Evolutionary conservation across 2,329 filamentous ascomycete genomes (phyloP).

Genomic region (Cordyceps cateniannulata): DNA sequence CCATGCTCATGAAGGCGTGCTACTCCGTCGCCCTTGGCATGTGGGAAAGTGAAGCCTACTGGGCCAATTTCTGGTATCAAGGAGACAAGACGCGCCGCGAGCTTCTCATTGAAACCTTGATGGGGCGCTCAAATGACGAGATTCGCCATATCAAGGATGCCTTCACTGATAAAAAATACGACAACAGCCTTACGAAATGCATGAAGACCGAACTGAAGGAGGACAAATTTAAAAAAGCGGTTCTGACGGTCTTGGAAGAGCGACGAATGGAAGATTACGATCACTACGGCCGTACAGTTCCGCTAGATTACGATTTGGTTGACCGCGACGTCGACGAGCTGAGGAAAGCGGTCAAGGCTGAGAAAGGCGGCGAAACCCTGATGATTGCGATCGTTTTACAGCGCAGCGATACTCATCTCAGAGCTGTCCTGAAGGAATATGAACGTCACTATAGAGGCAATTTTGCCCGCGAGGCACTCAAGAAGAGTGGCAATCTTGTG

Average conservation of each 20-base stretch:
- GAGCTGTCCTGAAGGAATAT: conserved; percentile 73
- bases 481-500: conserved; percentile 85
- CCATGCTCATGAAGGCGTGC: conserved; percentile 80
- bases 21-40: conserved; percentile 83
- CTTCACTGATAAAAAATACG: conserved; percentile 89
- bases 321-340: conserved; percentile 68
- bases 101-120: conserved; percentile 85
- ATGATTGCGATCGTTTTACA: conserved; percentile 82
- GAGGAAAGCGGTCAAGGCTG: conserved; percentile 59
- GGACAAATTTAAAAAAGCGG: conserved; percentile 90
- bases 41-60: conserved; percentile 93
- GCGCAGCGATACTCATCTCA: conserved; percentile 73
- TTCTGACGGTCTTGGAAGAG: conserved; percentile 78
- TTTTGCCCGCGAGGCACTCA: conserved; percentile 80
- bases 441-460: conserved; percentile 68
- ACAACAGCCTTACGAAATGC: conserved; percentile 71
- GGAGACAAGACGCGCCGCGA: conserved; percentile 77
- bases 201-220: conserved; percentile 91
- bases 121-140: conserved; percentile 85
- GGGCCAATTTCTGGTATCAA: conserved; percentile 98
- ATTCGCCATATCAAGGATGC: conserved; percentile 78
- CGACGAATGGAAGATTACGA: conserved; percentile 76
- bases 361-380: conserved; percentile 76
- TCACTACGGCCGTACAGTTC: conserved; percentile 50
- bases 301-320: conserved; percentile 53